These are phyloP conservation scores for Linaria vulgaris DNA, from an alignment of 257 asterid species.

Conservation along the genomic window DNA sequence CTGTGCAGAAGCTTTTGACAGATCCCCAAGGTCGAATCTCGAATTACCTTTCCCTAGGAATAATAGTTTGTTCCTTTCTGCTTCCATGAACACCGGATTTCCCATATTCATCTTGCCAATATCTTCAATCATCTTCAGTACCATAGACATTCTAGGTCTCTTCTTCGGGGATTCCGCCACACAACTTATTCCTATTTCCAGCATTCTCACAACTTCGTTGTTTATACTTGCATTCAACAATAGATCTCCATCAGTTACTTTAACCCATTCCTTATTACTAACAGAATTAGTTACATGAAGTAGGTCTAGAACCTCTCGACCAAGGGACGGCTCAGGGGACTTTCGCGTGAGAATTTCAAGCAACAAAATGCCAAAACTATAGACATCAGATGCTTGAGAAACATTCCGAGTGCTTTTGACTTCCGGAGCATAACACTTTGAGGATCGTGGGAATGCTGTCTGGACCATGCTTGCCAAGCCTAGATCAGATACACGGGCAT, in stretches of 20 bases:
- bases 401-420: not conserved
- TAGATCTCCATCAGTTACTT: not conserved
- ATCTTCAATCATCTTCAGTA: slow-evolving; percentile 7
- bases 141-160: not conserved
- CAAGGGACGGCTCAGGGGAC: not conserved
- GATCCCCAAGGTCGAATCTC: not conserved
- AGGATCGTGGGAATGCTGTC: not conserved
- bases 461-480: not conserved
- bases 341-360: no score
- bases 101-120: not conserved
- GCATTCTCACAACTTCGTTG: not conserved
- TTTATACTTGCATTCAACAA: not conserved
- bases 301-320: not conserved
- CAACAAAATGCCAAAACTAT: no score
- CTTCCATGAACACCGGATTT: not conserved
- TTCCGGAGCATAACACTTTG: slow-evolving; percentile 17
- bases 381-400: slow-evolving; percentile 17
- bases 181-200: slow-evolving; percentile 14
- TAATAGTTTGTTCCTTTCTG: not conserved
- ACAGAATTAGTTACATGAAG: not conserved
- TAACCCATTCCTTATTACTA: no score
- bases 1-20: no score
- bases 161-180: not conserved
- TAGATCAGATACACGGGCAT: slow-evolving; percentile 6
- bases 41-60: not conserved